Conservation (phyloP, 192 early-diverging fungal species). For the Allomyces javanicus region DNA sequence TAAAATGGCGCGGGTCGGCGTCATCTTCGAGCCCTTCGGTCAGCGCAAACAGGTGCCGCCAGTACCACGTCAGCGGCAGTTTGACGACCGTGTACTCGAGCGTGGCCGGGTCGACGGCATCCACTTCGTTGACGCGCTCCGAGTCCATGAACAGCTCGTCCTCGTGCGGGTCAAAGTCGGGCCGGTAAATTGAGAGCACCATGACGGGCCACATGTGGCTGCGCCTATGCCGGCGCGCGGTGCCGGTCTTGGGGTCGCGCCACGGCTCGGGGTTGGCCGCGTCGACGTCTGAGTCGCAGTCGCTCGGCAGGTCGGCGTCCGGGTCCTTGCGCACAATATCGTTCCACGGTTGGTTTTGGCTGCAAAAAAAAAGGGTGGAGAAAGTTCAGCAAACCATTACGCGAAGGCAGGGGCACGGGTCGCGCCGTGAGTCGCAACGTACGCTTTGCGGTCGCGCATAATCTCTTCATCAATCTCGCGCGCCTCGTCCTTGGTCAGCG, state of each 20-base stretch:
- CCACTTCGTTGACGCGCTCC: neutral
- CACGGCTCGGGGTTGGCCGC: too few species aligned
- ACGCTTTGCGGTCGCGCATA: neutral
- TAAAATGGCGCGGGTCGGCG: too few species aligned
- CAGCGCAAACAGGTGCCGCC: too few species aligned
- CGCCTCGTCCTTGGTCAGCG: neutral
- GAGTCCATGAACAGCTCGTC: too few species aligned
- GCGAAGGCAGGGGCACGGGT: neutral
- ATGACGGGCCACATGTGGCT: neutral
- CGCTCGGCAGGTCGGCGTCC: neutral
- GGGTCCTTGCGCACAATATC: neutral
- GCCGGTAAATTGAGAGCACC: neutral
- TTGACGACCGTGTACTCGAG: neutral
- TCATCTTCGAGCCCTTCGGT: too few species aligned
- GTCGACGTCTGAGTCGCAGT: neutral
- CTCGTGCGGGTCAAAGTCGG: too few species aligned
- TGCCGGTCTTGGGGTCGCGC: too few species aligned
- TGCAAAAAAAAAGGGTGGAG: neutral
- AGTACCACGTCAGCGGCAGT: neutral
- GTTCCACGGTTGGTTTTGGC: neutral
- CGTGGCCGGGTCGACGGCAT: neutral
- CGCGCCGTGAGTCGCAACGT: neutral
- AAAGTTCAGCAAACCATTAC: neutral
- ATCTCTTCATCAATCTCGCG: neutral
- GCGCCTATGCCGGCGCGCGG: neutral